Conservation (phyloP, 495 filamentous ascomycete genomes). For the Penicillium taxi region DNA sequence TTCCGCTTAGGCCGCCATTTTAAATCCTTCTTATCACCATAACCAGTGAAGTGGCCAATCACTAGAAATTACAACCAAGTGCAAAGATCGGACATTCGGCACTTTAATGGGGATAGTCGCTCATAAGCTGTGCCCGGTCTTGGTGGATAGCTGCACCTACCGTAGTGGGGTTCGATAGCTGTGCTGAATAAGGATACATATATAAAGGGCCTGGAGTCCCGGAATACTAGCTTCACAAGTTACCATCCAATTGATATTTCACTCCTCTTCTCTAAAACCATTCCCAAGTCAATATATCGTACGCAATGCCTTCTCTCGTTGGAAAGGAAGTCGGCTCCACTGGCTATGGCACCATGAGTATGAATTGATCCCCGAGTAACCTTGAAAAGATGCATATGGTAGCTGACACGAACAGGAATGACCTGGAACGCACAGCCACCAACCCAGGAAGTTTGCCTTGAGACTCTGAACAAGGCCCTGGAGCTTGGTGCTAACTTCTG, state of each 20-base stretch:
- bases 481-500: slow-evolving; percentile 63
- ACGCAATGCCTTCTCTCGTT: slow-evolving; percentile 33
- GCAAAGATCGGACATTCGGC: too few relatives aligned
- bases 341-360: slow-evolving; percentile 44
- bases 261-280: not conserved
- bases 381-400: not conserved
- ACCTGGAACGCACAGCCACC: slow-evolving; percentile 61
- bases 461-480: slow-evolving; percentile 59
- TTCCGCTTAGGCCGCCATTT: too few relatives aligned
- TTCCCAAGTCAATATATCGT: not conserved
- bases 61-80: too few relatives aligned
- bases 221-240: not conserved
- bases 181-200: too few relatives aligned
- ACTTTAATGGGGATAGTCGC: too few relatives aligned
- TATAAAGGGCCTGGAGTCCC: too few relatives aligned
- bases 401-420: slow-evolving; percentile 41
- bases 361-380: not conserved
- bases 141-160: too few relatives aligned
- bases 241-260: not conserved
- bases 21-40: too few relatives aligned
- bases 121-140: too few relatives aligned
- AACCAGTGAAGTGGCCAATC: too few relatives aligned
- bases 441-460: slow-evolving; percentile 55
- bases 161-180: too few relatives aligned
- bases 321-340: slow-evolving; percentile 40